Conservation (phyloP, 176 grass and related monocot species). For the Phyllostachys edulis region DNA sequence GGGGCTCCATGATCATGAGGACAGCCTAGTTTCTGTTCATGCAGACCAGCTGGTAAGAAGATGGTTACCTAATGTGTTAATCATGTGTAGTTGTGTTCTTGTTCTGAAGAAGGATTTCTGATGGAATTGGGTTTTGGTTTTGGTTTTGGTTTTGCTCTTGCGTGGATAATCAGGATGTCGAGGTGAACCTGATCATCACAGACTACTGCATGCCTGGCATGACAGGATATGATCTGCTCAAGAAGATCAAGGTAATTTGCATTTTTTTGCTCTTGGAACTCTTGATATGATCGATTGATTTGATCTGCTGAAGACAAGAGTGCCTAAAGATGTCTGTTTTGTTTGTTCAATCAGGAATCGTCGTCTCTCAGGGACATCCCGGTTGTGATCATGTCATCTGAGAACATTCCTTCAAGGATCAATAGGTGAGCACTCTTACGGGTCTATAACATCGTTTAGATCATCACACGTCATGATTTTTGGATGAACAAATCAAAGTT, state of each 20-base stretch:
- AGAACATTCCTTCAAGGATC: constrained; percentile 95
- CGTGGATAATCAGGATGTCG: constrained; percentile 52
- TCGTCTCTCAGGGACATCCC: constrained; percentile 79
- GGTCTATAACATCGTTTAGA: not conserved
- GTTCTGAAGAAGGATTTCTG: constrained; percentile 1
- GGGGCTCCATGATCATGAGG: constrained; percentile 52
- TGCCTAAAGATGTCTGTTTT: constrained; percentile 14
- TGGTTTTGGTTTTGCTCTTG: constrained; percentile 27
- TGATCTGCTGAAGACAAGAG: constrained; percentile 1
- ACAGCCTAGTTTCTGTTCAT: constrained; percentile 27
- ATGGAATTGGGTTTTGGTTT: constrained; percentile 6
- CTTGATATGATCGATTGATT: not conserved
- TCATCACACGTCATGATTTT: not conserved
- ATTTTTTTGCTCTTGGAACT: not conserved
- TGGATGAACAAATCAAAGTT: not conserved
- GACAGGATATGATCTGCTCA: constrained; percentile 94
- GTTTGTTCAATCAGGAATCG: constrained; percentile 59
- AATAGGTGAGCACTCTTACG: constrained; percentile 58
- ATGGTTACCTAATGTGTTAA: not conserved
- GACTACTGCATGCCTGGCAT: constrained; percentile 98
- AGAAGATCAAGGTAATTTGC: constrained; percentile 77
- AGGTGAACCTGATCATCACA: constrained; percentile 92
- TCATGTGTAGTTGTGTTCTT: not conserved
- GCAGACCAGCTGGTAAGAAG: constrained; percentile 59
- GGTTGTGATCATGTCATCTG: constrained; percentile 96